Percentiles rank a stretch among this genome's conserved stretches.
phyloP scores from a whole-genome alignment of 805 yeast genomes.

The baker's yeast (Saccharomyces cerevisiae) region DNA sequence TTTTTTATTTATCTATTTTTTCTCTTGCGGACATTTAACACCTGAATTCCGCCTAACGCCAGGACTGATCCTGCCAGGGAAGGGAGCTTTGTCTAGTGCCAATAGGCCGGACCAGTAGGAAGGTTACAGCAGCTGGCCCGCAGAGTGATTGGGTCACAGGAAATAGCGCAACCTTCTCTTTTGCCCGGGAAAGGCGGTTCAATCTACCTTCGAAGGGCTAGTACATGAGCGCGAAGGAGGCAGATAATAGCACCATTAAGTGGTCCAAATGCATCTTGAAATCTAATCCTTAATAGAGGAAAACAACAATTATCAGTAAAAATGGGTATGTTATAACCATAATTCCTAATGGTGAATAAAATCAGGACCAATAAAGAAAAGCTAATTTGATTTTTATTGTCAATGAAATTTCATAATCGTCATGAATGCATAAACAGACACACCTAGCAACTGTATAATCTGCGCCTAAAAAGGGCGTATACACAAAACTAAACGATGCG shows the following conservation, averaged over 20 bases:
- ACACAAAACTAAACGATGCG: background rate
- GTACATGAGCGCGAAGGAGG: background rate
- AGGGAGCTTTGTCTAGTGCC: background rate
- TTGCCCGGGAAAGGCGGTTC: background rate
- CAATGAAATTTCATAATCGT: background rate
- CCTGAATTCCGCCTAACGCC: background rate
- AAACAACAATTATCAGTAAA: constrained; percentile 9
- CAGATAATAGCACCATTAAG: background rate
- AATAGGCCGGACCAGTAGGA: no score
- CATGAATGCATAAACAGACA: background rate
- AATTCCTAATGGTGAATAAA: background rate
- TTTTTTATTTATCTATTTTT: background rate
- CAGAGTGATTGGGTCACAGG: no score
- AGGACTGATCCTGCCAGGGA: background rate
- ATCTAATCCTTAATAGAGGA: background rate
- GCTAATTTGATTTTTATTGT: background rate
- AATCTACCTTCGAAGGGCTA: background rate
- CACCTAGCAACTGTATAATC: background rate
- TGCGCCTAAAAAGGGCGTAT: background rate
- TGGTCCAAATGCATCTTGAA: background rate
- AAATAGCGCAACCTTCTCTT: background rate
- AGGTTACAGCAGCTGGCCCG: background rate
- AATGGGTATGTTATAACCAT: constrained; percentile 11
- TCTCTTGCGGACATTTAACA: background rate
- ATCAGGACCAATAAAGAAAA: background rate